Evolutionary conservation across 140 eudicot species (phyloP).

Genomic region (Senecio squalidus): DNA sequence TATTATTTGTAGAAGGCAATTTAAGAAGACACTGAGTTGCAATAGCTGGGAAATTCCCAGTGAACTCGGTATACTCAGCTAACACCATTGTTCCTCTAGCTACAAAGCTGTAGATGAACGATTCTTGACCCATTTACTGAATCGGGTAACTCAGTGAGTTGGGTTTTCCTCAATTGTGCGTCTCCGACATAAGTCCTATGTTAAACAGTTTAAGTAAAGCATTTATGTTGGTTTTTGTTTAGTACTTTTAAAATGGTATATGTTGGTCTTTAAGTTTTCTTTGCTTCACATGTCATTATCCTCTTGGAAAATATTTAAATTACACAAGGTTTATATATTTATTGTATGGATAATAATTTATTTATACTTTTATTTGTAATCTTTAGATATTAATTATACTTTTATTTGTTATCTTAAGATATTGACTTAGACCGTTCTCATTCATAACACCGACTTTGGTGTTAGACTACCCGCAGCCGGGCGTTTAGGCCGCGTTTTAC

Average conservation of each 20-base stretch:
- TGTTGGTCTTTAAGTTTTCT: conserved; percentile 9
- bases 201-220: conserved; percentile 36
- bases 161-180: conserved; percentile 12
- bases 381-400: no score
- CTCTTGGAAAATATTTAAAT: neutral
- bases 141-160: conserved; percentile 6
- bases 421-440: no score
- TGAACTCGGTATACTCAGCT: conserved; percentile 92
- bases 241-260: conserved; percentile 6
- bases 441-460: no score
- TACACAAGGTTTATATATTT: no score
- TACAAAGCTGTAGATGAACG: conserved; percentile 83
- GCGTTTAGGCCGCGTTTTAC: no score
- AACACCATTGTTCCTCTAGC: conserved; percentile 83
- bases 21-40: conserved; percentile 85
- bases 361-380: no score
- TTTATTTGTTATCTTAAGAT: no score
- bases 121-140: conserved; percentile 68
- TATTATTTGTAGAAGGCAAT: conserved; percentile 65
- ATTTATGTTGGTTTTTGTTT: conserved; percentile 12
- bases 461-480: no score
- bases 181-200: conserved; percentile 12
- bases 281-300: conserved; percentile 21
- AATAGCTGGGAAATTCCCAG: conserved; percentile 89
- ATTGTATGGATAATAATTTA: no score